Evolutionary conservation across 257 asterid species (phyloP).

Genomic region (Salvia miltiorrhiza): DNA sequence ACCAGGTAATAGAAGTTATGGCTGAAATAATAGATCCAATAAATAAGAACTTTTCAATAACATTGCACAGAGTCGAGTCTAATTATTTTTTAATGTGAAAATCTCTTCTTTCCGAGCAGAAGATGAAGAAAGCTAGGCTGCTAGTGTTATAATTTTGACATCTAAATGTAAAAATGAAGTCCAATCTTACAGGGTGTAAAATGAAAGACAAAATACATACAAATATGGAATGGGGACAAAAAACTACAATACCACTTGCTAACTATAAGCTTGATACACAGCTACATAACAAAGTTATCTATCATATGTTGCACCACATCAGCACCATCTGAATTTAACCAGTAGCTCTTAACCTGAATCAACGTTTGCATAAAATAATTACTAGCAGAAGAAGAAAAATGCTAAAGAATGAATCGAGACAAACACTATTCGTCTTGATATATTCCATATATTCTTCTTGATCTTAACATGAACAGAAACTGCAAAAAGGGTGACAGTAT

Average conservation of each 20-base stretch:
- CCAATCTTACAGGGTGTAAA: not conserved
- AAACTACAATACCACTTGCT: not conserved
- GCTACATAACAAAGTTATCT: slow-evolving; percentile 64
- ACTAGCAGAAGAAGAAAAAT: not conserved
- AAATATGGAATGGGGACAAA: not conserved
- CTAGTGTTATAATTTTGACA: not conserved
- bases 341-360: slow-evolving; percentile 75
- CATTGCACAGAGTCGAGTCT: not conserved
- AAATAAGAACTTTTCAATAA: not conserved
- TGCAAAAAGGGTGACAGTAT: too few relatives aligned
- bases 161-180: not conserved
- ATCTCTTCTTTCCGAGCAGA: not conserved
- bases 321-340: slow-evolving; percentile 88
- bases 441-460: too few relatives aligned
- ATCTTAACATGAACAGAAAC: too few relatives aligned
- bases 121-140: not conserved
- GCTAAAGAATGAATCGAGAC: not conserved
- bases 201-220: not conserved
- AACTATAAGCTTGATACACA: slow-evolving; percentile 13
- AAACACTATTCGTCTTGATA: not conserved
- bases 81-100: not conserved
- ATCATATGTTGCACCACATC: slow-evolving; percentile 88
- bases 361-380: not conserved
- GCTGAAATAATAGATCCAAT: not conserved
- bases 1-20: too few relatives aligned